Evolutionary conservation across 805 yeast species (phyloP).

Genomic region (Nakazawaea ishiwadae): DNA sequence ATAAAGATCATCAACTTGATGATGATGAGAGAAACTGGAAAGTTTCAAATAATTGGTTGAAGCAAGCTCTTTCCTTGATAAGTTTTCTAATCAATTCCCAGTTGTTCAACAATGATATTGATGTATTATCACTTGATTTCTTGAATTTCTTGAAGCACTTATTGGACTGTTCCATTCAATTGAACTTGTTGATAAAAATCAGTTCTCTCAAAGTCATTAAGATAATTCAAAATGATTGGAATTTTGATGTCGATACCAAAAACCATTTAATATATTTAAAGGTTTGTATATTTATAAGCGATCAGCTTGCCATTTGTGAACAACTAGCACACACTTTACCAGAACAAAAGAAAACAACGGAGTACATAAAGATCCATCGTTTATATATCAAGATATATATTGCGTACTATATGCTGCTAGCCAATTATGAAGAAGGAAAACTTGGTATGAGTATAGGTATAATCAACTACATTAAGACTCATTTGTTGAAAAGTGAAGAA

Average conservation of each 20-base stretch:
- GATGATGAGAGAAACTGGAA: constrained; percentile 8
- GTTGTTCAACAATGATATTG: not conserved
- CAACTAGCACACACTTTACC: not conserved
- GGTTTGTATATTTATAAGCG: constrained; percentile 8
- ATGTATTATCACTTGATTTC: constrained; percentile 1
- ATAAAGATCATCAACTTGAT: not conserved
- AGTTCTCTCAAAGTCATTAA: not conserved
- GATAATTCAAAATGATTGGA: constrained; percentile 8
- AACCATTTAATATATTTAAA: constrained; percentile 6
- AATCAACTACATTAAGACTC: constrained; percentile 2
- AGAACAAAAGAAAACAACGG: not conserved
- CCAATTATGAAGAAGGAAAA: constrained; percentile 3
- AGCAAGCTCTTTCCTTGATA: constrained; percentile 2
- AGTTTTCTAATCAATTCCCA: constrained; percentile 4
- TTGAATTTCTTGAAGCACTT: constrained; percentile 7
- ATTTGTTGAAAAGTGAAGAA: constrained; percentile 6
- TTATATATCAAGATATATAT: constrained; percentile 6
- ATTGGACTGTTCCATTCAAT: constrained; percentile 4
- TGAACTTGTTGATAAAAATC: constrained; percentile 6
- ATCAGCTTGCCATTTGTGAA: constrained; percentile 10
- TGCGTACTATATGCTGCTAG: constrained; percentile 5
- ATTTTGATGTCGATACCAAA: constrained; percentile 7
- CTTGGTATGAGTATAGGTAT: constrained; percentile 10
- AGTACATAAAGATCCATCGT: not conserved
- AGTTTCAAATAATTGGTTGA: constrained; percentile 9